A percentile compares a stretch with the other conserved stretches of the same genome.
Evolutionary conservation across 257 asterid genomes (phyloP).

Genomic region (Sherardia arvensis): DNA sequence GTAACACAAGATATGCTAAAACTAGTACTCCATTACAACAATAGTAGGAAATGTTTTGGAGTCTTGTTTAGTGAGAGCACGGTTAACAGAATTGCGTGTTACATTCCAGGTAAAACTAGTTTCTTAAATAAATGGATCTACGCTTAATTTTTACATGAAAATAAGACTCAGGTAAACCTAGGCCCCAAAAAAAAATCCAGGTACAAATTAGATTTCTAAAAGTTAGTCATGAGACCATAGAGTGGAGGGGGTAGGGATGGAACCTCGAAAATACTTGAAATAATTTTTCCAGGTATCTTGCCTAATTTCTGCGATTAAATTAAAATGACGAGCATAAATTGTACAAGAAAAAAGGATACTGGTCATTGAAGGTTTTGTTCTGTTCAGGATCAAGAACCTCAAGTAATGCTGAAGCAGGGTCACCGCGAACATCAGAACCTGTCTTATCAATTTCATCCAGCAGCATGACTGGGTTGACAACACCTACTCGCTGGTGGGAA

Average conservation of each 20-base stretch:
- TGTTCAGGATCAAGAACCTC: conserved; percentile 99
- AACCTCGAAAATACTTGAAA: neutral
- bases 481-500: conserved; percentile 69
- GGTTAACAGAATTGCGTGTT: neutral
- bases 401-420: conserved; percentile 95
- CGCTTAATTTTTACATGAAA: neutral
- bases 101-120: neutral
- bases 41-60: neutral
- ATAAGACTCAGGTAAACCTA: neutral
- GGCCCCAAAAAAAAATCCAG: neutral
- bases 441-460: conserved; percentile 99
- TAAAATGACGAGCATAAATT: neutral
- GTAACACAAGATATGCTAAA: conserved; percentile 23
- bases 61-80: conserved; percentile 3
- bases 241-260: neutral
- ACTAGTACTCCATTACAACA: neutral
- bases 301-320: neutral
- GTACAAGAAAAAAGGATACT: conserved; percentile 78
- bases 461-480: conserved; percentile 94
- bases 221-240: neutral
- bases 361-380: conserved; percentile 89
- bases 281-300: neutral
- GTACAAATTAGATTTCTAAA: neutral
- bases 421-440: conserved; percentile 97
- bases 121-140: neutral